These are phyloP conservation scores for Neophaeococcomyces mojaviensis DNA, from an alignment of 2,329 filamentous ascomycete genomes.

Conservation along the genomic window DNA sequence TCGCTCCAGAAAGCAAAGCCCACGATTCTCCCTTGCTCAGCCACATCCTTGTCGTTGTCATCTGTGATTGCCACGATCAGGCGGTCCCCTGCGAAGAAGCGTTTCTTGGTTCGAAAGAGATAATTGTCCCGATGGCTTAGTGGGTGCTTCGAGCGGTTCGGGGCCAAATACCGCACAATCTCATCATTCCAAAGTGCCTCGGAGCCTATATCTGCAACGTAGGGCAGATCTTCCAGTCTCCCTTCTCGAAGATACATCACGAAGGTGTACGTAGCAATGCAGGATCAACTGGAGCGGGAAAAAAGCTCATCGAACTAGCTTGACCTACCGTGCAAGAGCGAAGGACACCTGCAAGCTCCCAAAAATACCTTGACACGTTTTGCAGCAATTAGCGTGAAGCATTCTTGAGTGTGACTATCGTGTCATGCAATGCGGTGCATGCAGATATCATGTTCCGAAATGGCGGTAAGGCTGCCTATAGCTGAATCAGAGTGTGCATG, in stretches of 20 bases:
- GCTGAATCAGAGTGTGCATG: not conserved
- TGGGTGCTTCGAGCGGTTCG: slow-evolving; percentile 16
- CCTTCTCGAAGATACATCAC: slow-evolving; percentile 20
- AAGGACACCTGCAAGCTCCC: not conserved
- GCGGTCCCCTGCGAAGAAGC: slow-evolving; percentile 15
- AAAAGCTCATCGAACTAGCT: not conserved
- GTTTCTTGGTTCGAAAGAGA: slow-evolving; percentile 13
- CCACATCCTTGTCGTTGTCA: slow-evolving; percentile 10
- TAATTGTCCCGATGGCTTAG: slow-evolving; percentile 15
- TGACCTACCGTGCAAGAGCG: not conserved
- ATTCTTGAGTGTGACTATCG: not conserved
- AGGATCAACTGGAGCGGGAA: not conserved
- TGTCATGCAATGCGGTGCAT: not conserved
- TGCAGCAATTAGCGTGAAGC: not conserved
- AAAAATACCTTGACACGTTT: not conserved
- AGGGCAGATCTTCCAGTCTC: slow-evolving; percentile 12
- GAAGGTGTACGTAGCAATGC: not conserved
- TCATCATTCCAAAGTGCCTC: slow-evolving; percentile 20
- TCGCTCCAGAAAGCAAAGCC: slow-evolving; percentile 16
- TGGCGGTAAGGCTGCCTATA: not conserved
- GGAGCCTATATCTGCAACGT: slow-evolving; percentile 14
- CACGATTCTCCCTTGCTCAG: slow-evolving; percentile 17
- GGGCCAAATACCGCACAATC: slow-evolving; percentile 15
- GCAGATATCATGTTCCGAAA: not conserved
- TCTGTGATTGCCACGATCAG: slow-evolving; percentile 18